Base-by-base conservation (phyloP, 257 asterid species). In the Capsicum chinense region DNA sequence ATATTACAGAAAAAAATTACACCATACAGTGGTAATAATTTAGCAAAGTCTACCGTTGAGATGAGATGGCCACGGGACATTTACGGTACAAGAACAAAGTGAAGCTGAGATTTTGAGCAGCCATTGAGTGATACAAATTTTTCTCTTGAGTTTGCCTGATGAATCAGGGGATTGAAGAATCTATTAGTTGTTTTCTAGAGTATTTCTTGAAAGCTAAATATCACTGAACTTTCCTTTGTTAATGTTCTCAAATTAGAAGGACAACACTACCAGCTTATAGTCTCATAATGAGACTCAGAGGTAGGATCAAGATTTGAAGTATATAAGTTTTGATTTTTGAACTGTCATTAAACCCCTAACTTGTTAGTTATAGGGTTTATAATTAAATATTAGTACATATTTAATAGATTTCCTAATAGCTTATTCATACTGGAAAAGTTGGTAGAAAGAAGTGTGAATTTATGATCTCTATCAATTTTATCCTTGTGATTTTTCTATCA, bases 31-130 rank as follows among this genome's bases (percentile, higher is more conserved):
- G 97, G 91, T 7, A 94, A 52, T 21, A 92, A 26, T 85, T 89
- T 92, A 85, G 97, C 95, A 54, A 94, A 90, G 91, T 94, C 98
- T n/a, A 92, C 88, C 97, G 92, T 94, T 1, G 98, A 95, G 17
- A 92, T 91, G 86, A 94, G 86, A 86, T 92, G 98, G 85, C 98
- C 98, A 16, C 90, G 98, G 21, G 97, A 93, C 73, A 92, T 87
- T 52, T 92, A 64, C n/a, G 98, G 98, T n/a, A 92, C 83, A 2
- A 94, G 87, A 14, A 94, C 93, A 57, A 92, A 92, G 76, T 92
- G 98, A 64, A 84, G 88, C 14, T 71, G 85, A 39, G 50, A 33
- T 15, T 56, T 37, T 84, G 79, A 4, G 84, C 26, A 83, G 85
- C 87, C 88, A 85, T 85, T 33, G 69, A 50, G 63, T 52, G 12